Evolutionary conservation across 208 protist genomes (phyloP).

Genomic region (Strigomonas culicis): DNA sequence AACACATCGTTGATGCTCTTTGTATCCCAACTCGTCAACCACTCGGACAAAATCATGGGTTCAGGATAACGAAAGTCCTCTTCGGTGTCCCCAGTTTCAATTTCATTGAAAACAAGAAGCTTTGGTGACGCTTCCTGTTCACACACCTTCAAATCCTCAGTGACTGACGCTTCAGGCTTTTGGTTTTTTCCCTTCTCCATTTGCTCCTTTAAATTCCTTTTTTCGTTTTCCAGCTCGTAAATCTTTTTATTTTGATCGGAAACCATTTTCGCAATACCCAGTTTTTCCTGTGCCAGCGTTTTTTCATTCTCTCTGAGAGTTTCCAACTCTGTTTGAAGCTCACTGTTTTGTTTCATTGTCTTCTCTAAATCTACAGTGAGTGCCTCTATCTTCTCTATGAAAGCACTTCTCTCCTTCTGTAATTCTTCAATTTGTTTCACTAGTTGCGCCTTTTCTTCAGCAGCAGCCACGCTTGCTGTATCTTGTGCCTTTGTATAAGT

Average conservation of each 20-base stretch:
- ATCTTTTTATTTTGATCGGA: too few species aligned
- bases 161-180: not conserved
- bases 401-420: not conserved
- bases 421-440: not conserved
- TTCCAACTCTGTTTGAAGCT: not conserved
- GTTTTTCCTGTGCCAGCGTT: not conserved
- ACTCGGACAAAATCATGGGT: too few species aligned
- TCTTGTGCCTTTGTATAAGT: too few species aligned
- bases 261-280: too few species aligned
- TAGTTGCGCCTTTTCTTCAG: too few species aligned
- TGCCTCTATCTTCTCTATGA: not conserved
- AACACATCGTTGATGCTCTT: too few species aligned
- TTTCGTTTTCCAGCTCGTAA: not conserved
- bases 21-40: too few species aligned
- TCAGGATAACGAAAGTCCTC: too few species aligned
- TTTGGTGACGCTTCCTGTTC: not conserved
- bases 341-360: not conserved
- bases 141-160: too few species aligned
- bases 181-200: not conserved
- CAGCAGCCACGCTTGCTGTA: too few species aligned
- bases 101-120: not conserved
- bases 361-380: not conserved
- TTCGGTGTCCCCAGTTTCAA: not conserved
- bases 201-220: not conserved
- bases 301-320: not conserved